Percentiles rank a stretch among this genome's conserved stretches.
Evolutionary conservation across 805 yeast genomes (phyloP).

Genomic region (Citeromyces matritensis): DNA sequence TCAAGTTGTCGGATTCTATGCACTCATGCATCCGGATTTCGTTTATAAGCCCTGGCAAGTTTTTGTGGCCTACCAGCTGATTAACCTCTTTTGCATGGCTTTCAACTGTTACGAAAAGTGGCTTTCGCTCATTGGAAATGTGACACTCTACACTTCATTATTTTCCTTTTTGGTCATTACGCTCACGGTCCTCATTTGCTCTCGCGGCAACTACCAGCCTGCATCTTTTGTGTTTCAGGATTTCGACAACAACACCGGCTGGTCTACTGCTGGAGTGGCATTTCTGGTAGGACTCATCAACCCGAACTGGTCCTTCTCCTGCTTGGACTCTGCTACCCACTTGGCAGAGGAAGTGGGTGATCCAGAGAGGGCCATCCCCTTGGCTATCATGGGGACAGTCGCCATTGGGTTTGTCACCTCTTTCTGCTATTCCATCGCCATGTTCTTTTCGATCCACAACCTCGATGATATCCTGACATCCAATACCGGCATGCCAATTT

Average conservation of each 20-base stretch:
- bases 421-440: slow-evolving; percentile 32
- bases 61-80: slow-evolving; percentile 30
- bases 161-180: slow-evolving; percentile 37
- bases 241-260: slow-evolving; percentile 43
- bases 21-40: slow-evolving; percentile 13
- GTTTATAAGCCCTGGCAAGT: slow-evolving; percentile 35
- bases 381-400: slow-evolving; percentile 46
- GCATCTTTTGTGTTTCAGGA: slow-evolving; percentile 37
- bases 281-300: slow-evolving; percentile 58
- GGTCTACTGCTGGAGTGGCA: slow-evolving; percentile 43
- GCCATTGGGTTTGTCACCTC: slow-evolving; percentile 53
- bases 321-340: slow-evolving; percentile 59
- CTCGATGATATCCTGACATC: slow-evolving; percentile 30
- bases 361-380: slow-evolving; percentile 46
- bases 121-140: slow-evolving; percentile 32
- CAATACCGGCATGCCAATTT: slow-evolving; percentile 44
- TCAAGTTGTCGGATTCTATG: slow-evolving; percentile 34
- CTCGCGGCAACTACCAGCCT: slow-evolving; percentile 34
- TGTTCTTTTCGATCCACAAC: slow-evolving; percentile 45
- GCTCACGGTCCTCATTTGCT: slow-evolving; percentile 32
- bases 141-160: slow-evolving; percentile 36
- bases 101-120: slow-evolving; percentile 35
- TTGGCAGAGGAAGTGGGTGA: slow-evolving; percentile 50
- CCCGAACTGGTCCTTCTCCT: slow-evolving; percentile 57
- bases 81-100: slow-evolving; percentile 24